Conservation (phyloP, 257 asterid species). For the Craterostigma plantagineum region DNA sequence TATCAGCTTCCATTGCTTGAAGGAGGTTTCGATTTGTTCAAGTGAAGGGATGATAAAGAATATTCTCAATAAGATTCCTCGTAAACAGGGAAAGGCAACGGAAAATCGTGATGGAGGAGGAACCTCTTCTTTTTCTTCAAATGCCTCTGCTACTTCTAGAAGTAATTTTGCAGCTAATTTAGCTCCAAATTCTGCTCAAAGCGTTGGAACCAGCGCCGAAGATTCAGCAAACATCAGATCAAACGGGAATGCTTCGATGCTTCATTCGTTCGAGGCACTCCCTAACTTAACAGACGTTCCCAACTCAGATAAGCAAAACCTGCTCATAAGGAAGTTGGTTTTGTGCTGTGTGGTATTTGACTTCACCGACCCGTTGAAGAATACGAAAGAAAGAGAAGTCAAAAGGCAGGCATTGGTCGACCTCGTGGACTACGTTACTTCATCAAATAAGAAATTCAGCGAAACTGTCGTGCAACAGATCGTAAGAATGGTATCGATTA, state of each 20-base stretch:
- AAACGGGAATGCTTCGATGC: constrained; percentile 23
- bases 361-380: constrained; percentile 40
- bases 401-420: constrained; percentile 45
- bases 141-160: too few relatives aligned
- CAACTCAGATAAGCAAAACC: constrained; percentile 33
- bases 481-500: constrained; percentile 26
- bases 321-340: constrained; percentile 31
- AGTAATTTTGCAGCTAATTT: too few relatives aligned
- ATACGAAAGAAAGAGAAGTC: constrained; percentile 46
- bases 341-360: constrained; percentile 41
- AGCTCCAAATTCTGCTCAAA: too few relatives aligned
- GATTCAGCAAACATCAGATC: constrained; percentile 13
- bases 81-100: too few relatives aligned
- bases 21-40: too few relatives aligned
- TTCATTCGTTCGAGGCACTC: constrained; percentile 23
- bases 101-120: too few relatives aligned
- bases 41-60: too few relatives aligned
- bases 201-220: constrained; percentile 17
- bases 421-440: constrained; percentile 38
- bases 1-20: too few relatives aligned
- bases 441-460: constrained; percentile 33
- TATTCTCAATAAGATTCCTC: too few relatives aligned
- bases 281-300: constrained; percentile 51
- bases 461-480: constrained; percentile 42
- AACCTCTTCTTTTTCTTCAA: too few relatives aligned